Evolutionary conservation across 106 monocot species (phyloP).

Genomic region (Narthecium ossifragum): DNA sequence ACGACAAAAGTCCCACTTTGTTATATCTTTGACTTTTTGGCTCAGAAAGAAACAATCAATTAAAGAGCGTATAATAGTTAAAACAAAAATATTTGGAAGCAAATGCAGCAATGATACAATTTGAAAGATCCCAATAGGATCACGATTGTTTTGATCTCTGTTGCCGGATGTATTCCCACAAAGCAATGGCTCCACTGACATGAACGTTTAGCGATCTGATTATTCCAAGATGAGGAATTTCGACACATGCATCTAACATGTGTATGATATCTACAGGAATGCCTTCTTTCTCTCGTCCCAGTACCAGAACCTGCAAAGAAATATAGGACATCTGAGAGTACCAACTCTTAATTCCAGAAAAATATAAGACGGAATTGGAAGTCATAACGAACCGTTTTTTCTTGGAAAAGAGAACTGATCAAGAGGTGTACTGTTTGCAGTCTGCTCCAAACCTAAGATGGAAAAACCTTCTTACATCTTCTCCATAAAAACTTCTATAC

Average conservation of each 20-base stretch:
- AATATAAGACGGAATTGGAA: too few species aligned
- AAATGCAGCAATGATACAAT: too few species aligned
- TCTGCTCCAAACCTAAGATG: constrained; percentile 85
- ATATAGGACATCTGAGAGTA: background rate
- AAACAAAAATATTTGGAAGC: too few species aligned
- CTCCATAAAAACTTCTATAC: constrained; percentile 62
- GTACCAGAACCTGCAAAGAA: constrained; percentile 56
- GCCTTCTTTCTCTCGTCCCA: constrained; percentile 84
- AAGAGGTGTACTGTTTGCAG: constrained; percentile 72
- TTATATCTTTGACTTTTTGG: too few species aligned
- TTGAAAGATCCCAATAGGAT: too few species aligned
- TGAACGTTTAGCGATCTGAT: constrained; percentile 92
- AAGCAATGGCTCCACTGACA: constrained; percentile 94
- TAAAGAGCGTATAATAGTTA: too few species aligned
- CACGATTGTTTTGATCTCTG: constrained; percentile 36
- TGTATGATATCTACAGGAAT: constrained; percentile 95
- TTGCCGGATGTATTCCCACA: constrained; percentile 92
- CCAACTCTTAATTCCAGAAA: background rate
- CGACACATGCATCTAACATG: constrained; percentile 71
- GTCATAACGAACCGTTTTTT: constrained; percentile 53
- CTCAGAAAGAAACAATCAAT: too few species aligned
- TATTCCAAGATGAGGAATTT: constrained; percentile 86
- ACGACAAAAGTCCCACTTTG: too few species aligned
- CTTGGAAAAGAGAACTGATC: constrained; percentile 66
- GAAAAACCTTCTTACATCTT: constrained; percentile 76